phyloP scores from a whole-genome alignment of 768 basidiomycete species.

The Tylopilus plumbeoviolaceoides region DNA sequence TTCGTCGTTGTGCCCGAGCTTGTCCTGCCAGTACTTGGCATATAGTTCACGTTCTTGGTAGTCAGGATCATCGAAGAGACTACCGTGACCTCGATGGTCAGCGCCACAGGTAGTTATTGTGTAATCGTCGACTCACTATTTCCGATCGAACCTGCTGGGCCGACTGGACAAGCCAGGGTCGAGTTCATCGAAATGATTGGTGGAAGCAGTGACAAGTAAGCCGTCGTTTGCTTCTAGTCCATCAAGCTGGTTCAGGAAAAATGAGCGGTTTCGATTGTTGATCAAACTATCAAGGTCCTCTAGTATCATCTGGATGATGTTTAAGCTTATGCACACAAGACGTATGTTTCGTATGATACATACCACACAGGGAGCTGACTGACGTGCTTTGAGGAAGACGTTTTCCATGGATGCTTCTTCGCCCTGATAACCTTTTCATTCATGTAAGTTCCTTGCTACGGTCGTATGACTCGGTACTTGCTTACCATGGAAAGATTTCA shows the following conservation, averaged over 20 bases:
- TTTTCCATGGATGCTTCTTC: conserved; percentile 64
- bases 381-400: conserved; percentile 72
- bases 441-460: conserved; percentile 4
- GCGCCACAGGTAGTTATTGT: too few species aligned
- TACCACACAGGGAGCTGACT: conserved; percentile 61
- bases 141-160: conserved; percentile 83
- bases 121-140: conserved; percentile 54
- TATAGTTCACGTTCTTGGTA: conserved; percentile 63
- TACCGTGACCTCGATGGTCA: conserved; percentile 25
- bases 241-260: conserved; percentile 86
- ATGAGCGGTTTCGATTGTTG: conserved; percentile 72
- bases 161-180: conserved; percentile 74
- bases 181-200: conserved; percentile 79
- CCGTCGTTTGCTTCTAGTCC: conserved; percentile 80
- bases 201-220: conserved; percentile 70
- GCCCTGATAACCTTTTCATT: conserved; percentile 46
- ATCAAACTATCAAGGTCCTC: conserved; percentile 78
- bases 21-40: conserved; percentile 75
- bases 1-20: conserved; percentile 57
- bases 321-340: not conserved
- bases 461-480: not conserved
- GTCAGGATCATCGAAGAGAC: conserved; percentile 71
- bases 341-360: conserved; percentile 38
- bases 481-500: conserved; percentile 74
- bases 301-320: conserved; percentile 32